A percentile compares a stretch with the other conserved stretches of the same genome.
Conservation (phyloP, 495 filamentous ascomycete genomes). For the Rhizodiscina lignyota region DNA sequence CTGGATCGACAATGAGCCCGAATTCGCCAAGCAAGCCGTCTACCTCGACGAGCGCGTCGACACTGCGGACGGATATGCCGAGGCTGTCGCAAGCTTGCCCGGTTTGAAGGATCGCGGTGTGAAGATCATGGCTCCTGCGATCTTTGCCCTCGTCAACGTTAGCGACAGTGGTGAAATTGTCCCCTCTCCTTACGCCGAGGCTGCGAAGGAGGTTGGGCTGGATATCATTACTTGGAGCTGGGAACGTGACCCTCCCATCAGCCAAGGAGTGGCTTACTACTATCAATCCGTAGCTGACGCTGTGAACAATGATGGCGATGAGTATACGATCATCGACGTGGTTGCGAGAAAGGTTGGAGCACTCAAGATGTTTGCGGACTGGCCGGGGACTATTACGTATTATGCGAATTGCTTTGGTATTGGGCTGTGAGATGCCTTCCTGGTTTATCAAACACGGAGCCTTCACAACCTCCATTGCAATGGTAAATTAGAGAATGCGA, state of each 20-base stretch:
- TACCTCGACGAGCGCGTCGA: constrained; percentile 41
- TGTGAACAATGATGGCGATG: constrained; percentile 39
- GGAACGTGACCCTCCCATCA: constrained; percentile 38
- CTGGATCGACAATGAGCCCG: constrained; percentile 40
- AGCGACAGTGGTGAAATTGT: constrained; percentile 21
- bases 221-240: constrained; percentile 46
- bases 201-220: constrained; percentile 34
- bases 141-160: constrained; percentile 15
- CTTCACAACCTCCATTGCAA: too few species aligned
- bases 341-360: constrained; percentile 38
- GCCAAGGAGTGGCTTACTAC: constrained; percentile 36
- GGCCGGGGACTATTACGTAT: constrained; percentile 42
- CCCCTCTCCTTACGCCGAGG: constrained; percentile 20
- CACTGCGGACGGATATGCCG: constrained; percentile 22
- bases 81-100: constrained; percentile 29
- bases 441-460: too few species aligned
- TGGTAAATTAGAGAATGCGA: too few species aligned
- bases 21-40: constrained; percentile 38
- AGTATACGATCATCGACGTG: constrained; percentile 40
- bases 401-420: constrained; percentile 45
- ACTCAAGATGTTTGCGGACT: constrained; percentile 40
- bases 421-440: too few species aligned
- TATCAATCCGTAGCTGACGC: constrained; percentile 30
- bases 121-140: constrained; percentile 18
- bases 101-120: constrained; percentile 24